Evolutionary conservation across 352 stramenopile species (phyloP).

Genomic region (Pythium vanterpoolii): DNA sequence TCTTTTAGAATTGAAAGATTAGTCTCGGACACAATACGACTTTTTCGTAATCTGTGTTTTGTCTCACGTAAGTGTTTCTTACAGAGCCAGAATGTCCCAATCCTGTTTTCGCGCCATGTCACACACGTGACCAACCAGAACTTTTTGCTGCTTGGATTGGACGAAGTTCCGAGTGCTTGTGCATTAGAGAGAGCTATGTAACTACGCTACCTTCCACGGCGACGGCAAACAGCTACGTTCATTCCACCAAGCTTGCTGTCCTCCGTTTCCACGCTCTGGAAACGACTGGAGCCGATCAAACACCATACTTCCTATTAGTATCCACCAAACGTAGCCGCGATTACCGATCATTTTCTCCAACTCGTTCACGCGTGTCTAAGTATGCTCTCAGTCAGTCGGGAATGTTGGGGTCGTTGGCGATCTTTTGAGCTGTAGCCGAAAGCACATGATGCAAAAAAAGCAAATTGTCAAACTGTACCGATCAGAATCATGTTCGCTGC

Average conservation of each 20-base stretch:
- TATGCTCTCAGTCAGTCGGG: constrained; percentile 26
- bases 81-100: background rate
- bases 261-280: constrained; percentile 26
- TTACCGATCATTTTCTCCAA: constrained; percentile 35
- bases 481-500: too few species aligned
- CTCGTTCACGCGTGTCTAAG: constrained; percentile 24
- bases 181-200: too few species aligned
- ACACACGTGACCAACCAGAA: background rate
- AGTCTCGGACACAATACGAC: too few species aligned
- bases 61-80: background rate
- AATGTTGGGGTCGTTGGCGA: constrained; percentile 26
- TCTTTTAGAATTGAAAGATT: constrained; percentile 3
- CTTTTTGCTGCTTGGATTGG: too few species aligned
- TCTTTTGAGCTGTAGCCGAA: background rate
- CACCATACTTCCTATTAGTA: constrained; percentile 31
- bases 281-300: constrained; percentile 29
- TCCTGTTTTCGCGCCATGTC: background rate
- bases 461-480: background rate
- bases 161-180: too few species aligned
- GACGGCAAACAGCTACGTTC: constrained; percentile 22
- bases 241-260: constrained; percentile 28
- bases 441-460: background rate
- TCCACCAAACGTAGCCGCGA: constrained; percentile 23
- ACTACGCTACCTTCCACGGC: constrained; percentile 31
- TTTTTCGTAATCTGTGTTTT: too few species aligned